phyloP scores from a whole-genome alignment of 1,139 yeast species.

The Pichia sp. region DNA sequence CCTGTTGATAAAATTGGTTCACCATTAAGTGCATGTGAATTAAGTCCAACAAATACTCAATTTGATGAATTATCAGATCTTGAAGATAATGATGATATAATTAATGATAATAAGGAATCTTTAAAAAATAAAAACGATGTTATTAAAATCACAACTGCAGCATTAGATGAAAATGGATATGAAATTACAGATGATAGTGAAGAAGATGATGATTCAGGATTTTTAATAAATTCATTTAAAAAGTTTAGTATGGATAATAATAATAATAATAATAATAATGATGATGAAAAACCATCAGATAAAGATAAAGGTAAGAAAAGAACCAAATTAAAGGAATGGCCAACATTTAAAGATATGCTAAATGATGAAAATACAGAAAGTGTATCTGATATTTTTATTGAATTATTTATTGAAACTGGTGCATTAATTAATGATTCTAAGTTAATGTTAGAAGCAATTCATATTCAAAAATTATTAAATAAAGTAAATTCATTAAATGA shows the following conservation, averaged over 20 bases:
- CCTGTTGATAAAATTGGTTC: neutral
- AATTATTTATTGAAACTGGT: constrained; percentile 53
- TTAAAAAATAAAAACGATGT: neutral
- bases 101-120: neutral
- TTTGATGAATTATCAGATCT: neutral
- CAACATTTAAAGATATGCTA: constrained; percentile 24
- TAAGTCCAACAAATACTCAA: constrained; percentile 7
- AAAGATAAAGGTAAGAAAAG: neutral
- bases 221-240: neutral
- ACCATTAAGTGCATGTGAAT: neutral
- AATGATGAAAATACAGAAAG: constrained; percentile 17
- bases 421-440: constrained; percentile 58
- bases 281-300: constrained; percentile 1
- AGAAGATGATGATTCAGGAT: neutral
- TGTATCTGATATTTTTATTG: constrained; percentile 50
- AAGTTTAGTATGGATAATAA: constrained; percentile 13
- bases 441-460: constrained; percentile 54
- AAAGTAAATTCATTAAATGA: neutral
- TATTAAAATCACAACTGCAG: constrained; percentile 17
- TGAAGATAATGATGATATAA: neutral
- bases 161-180: constrained; percentile 18
- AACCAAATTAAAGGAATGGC: constrained; percentile 21
- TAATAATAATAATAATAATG: constrained; percentile 11
- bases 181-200: constrained; percentile 12
- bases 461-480: constrained; percentile 31